Conservation (phyloP, 345 rosid species). For the Mangifera indica region DNA sequence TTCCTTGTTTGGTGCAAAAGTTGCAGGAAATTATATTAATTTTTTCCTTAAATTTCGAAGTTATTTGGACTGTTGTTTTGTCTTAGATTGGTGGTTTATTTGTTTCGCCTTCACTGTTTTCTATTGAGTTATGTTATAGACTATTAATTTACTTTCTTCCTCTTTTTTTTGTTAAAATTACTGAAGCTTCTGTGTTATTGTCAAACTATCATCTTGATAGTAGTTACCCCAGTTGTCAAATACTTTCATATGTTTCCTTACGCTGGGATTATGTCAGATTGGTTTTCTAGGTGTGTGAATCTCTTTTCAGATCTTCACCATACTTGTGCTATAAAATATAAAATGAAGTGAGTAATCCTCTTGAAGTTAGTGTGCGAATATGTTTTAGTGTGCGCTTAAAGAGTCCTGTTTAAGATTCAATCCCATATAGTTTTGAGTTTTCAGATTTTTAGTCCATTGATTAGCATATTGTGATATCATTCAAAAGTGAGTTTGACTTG, state of each 20-base stretch:
- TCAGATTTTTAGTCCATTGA: background rate
- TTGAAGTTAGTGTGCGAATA: background rate
- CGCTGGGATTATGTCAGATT: slow-evolving; percentile 40
- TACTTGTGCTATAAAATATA: background rate
- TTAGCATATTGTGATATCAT: background rate
- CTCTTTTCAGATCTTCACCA: background rate
- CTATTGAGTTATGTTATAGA: background rate
- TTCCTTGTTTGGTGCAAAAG: no score
- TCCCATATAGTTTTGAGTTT: no score
- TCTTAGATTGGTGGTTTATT: background rate
- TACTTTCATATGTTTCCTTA: slow-evolving; percentile 61
- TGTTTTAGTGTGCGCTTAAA: background rate
- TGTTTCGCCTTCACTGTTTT: background rate
- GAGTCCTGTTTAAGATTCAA: background rate
- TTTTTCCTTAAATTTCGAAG: no score
- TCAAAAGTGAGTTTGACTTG: no score
- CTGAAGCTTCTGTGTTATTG: no score
- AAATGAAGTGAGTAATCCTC: background rate
- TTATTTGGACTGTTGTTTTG: background rate
- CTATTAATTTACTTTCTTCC: no score
- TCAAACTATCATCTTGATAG: slow-evolving; percentile 24
- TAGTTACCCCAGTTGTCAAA: slow-evolving; percentile 36
- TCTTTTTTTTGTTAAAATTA: no score
- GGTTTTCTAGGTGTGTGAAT: slow-evolving; percentile 47
- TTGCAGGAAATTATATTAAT: no score